phyloP scores from a whole-genome alignment of 495 filamentous ascomycete genomes.

The Glarea lozoyensis region DNA sequence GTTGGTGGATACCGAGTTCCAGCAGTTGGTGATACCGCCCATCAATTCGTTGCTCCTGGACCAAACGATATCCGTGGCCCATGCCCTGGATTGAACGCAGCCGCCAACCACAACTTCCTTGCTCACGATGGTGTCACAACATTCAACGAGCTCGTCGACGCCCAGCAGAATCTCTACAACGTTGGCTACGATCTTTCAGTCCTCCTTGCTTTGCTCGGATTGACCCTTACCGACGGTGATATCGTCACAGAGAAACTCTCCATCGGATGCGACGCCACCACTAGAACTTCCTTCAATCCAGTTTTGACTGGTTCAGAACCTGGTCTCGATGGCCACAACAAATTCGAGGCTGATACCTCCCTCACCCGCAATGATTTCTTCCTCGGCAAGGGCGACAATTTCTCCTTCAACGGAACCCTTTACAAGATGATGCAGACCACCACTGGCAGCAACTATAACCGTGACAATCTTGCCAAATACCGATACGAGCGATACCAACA shows the following conservation, averaged over 20 bases:
- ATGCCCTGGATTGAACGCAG: slow-evolving; percentile 23
- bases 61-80: slow-evolving; percentile 14
- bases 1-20: slow-evolving; percentile 29
- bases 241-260: slow-evolving; percentile 30
- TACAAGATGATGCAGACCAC: slow-evolving; percentile 27
- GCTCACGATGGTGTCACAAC: slow-evolving; percentile 33
- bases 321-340: slow-evolving; percentile 34
- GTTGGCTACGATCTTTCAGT: slow-evolving; percentile 30
- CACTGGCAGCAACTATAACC: slow-evolving; percentile 23
- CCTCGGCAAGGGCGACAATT: slow-evolving; percentile 27
- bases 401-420: slow-evolving; percentile 31
- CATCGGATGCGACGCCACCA: slow-evolving; percentile 35
- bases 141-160: slow-evolving; percentile 33
- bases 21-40: slow-evolving; percentile 24
- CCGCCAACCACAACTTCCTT: slow-evolving; percentile 31
- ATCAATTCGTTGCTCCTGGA: slow-evolving; percentile 20
- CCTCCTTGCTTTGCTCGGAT: slow-evolving; percentile 26
- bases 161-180: slow-evolving; percentile 34
- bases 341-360: slow-evolving; percentile 33
- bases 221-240: slow-evolving; percentile 28
- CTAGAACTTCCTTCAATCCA: slow-evolving; percentile 25
- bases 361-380: slow-evolving; percentile 35
- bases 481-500: slow-evolving; percentile 28
- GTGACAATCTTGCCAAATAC: slow-evolving; percentile 24
- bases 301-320: slow-evolving; percentile 27